Evolutionary conservation across 257 asterid genomes (phyloP).

Genomic region (Lycium ferocissimum): DNA sequence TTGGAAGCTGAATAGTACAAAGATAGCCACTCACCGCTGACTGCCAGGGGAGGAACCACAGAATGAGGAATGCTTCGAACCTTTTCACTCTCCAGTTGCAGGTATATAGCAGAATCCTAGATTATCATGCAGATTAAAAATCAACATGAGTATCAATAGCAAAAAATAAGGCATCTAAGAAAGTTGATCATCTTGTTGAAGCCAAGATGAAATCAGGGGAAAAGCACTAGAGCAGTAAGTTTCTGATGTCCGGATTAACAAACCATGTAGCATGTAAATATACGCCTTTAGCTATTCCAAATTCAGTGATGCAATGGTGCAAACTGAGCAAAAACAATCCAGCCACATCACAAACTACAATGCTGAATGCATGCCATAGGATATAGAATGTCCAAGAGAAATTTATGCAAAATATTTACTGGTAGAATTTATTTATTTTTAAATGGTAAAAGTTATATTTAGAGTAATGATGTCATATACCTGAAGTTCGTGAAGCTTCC

Average conservation of each 20-base stretch:
- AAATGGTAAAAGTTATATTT: too few relatives aligned
- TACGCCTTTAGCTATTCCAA: not conserved
- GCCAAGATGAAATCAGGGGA: not conserved
- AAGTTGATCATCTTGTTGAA: slow-evolving; percentile 17
- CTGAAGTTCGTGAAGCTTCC: slow-evolving; percentile 72
- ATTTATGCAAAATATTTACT: slow-evolving; percentile 14
- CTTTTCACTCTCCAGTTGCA: slow-evolving; percentile 79
- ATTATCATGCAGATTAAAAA: slow-evolving; percentile 31
- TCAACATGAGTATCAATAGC: not conserved
- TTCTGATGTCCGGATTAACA: not conserved
- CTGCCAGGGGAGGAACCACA: slow-evolving; percentile 87
- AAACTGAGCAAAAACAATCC: not conserved
- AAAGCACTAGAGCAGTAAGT: not conserved
- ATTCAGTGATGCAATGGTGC: slow-evolving; percentile 17
- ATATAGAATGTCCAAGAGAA: not conserved
- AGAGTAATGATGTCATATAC: slow-evolving; percentile 42
- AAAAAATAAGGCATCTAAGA: not conserved
- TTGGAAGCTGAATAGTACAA: not conserved
- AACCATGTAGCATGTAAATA: not conserved
- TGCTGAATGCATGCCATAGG: not conserved
- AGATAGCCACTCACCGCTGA: slow-evolving; percentile 70
- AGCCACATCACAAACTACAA: slow-evolving; percentile 4
- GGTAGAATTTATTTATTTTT: not conserved
- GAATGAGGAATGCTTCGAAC: slow-evolving; percentile 78
- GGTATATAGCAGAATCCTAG: slow-evolving; percentile 59